Evolutionary conservation across 768 basidiomycete genomes (phyloP), one percentile per base, ranked within the genome.

Genomic region (Gymnopilus junonius): DNA sequence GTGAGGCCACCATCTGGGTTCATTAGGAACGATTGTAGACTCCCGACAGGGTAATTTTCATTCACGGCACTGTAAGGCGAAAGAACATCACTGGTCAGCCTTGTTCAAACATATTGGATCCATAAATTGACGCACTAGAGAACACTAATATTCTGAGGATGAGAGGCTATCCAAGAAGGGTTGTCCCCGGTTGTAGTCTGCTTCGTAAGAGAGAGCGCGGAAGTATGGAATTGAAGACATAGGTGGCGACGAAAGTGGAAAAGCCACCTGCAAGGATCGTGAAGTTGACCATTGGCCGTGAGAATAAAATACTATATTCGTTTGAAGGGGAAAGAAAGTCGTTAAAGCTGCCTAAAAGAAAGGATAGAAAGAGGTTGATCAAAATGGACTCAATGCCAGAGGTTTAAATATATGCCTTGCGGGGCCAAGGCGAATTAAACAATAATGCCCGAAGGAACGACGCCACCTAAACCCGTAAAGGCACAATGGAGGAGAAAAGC

Each of bases 121-220:
- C 14, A 23, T n/a, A 29, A 25, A 31, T 17, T 12, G 11, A 77
- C 85, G 50, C 62, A 88, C 87, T 88, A 88, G 56, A 89, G 76
- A 34, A 89, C 81, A 62, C 80, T 86, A 29, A 76, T 74, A 71
- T 89, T 85, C 42, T 78, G 77, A 0, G 82, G 83, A 63, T 87
- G 82, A 15, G 78, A 79, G 0, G 76, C 78, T 32, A 90, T 85
- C 88, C 87, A 89, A 0, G 86, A 86, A 1, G 85, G 80, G 67
- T 83, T 87, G 4, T 66, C 70, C 1, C 83, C 84, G 0, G 83
- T 82, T 10, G 79, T 78, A 4, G 75, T 79, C 67, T 83, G 77
- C 61, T 79, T 73, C 32, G 80, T 65, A 54, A 86, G 76, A 11
- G 81, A 75, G 50, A 90, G 74, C 8, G 79, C 75, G 29, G 74